A percentile compares a stretch with the other conserved stretches of the same genome.
Evolutionary conservation across 139 green algal species (phyloP).

Genomic region (Chlamydomonas incerta): DNA sequence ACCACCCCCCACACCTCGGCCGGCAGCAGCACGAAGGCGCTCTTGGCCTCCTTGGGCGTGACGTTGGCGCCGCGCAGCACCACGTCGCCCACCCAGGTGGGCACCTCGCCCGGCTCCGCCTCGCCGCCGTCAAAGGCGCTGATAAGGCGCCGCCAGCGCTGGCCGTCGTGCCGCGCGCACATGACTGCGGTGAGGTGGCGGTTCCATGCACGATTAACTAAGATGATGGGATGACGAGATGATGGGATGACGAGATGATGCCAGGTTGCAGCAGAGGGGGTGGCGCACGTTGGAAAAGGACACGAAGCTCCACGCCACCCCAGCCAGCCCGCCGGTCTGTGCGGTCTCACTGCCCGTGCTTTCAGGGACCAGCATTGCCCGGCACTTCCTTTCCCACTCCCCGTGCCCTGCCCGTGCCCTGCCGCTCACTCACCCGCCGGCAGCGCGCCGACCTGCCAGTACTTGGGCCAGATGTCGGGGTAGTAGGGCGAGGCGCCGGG

Average conservation of each 20-base stretch:
- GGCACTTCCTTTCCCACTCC: too few relatives aligned
- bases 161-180: slow-evolving; percentile 30
- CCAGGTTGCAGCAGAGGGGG: too few relatives aligned
- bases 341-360: too few relatives aligned
- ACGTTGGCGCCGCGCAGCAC: slow-evolving; percentile 68
- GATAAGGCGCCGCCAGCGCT: slow-evolving; percentile 50
- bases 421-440: slow-evolving; percentile 38
- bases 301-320: too few relatives aligned
- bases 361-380: too few relatives aligned
- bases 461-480: slow-evolving; percentile 45
- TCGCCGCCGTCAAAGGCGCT: slow-evolving; percentile 55
- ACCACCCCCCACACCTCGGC: slow-evolving; percentile 55
- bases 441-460: slow-evolving; percentile 43
- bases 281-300: too few relatives aligned
- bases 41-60: slow-evolving; percentile 75
- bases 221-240: too few relatives aligned
- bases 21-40: slow-evolving; percentile 85
- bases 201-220: too few relatives aligned
- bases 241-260: too few relatives aligned
- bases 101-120: slow-evolving; percentile 56
- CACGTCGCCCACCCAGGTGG: slow-evolving; percentile 81
- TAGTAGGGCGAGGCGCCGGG: slow-evolving; percentile 15
- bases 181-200: slow-evolving; percentile 44
- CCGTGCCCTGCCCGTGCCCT: too few relatives aligned
- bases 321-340: too few relatives aligned